Base-by-base conservation (phyloP, 148 eudicot species). In the Nepenthes mirabilis region DNA sequence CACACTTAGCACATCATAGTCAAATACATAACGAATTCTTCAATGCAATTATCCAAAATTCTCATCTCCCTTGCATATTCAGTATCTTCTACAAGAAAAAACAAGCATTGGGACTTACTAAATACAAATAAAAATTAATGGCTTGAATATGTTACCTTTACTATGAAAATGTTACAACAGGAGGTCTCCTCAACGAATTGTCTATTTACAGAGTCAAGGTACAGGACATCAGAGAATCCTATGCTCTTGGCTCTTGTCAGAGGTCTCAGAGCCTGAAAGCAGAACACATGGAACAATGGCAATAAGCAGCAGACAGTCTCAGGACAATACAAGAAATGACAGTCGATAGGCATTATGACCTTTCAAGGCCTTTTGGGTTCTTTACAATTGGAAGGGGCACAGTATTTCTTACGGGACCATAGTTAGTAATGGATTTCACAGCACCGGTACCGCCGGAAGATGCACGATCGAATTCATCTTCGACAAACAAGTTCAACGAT, bases 211-310 rank as follows among this genome's bases (percentile, higher is more conserved):
- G 99, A 75, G 75, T 93, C 96, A 54, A 93, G 95, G 65, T 84
- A 93, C 45, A 93, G 63, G 37, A 89, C 95, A 77, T 93, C 97
- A 8, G 99, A 89, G 65, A 86, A 93, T 59, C 99, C 99, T 67
- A 68, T 73, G 55, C 60, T 52, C 58, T 59, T 58, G 33, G 70
- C 70, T 59, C 40, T 66, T 36, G 11, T 33, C 9, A 58, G 36
- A 6, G 69, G 69, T 33, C 9, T 66, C 56, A 66, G 8, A 43
- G 61, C 63, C 58, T 60, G 56, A 11, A n/a, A 37, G 3, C 8
- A 36, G 4, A 47, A 47, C 60, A 55, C 5, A 55, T 2, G 33
- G 2, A 9, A 33, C 35, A 33, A 5, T 54, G 5, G 9, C 34
- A 2, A 54, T 54, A 50, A 50, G 14, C 13, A n/a, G 14, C 11